phyloP scores from a whole-genome alignment of 2,329 filamentous ascomycete species.

The Microascus cirrosus region DNA sequence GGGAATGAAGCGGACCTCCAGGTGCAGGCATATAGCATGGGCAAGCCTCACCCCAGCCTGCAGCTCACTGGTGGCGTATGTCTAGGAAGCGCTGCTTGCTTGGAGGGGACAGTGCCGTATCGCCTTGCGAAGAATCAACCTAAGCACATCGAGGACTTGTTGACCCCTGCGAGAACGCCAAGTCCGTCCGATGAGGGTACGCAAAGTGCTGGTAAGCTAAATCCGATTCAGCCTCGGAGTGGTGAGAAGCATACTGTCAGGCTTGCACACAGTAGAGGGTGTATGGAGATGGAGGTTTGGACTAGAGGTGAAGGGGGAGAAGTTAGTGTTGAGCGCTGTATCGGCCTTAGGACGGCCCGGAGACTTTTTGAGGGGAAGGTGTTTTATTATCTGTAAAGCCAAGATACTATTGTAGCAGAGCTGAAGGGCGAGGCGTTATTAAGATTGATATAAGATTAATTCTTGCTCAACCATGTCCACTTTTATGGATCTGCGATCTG shows the following conservation, averaged over 20 bases:
- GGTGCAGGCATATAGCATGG: conserved; percentile 36
- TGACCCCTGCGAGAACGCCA: conserved; percentile 11
- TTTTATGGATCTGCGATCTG: too few relatives aligned
- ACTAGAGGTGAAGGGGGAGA: not conserved
- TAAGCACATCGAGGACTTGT: not conserved
- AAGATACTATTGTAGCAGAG: too few relatives aligned
- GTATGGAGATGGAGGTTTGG: conserved; percentile 10
- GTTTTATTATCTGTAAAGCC: conserved; percentile 12
- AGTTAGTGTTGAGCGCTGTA: conserved; percentile 9
- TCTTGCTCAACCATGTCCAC: too few relatives aligned
- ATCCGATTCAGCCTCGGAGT: not conserved
- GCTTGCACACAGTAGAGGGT: not conserved
- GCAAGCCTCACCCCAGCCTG: conserved; percentile 36
- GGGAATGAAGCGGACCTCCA: conserved; percentile 14
- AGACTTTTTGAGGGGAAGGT: conserved; percentile 19
- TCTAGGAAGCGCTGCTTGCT: conserved; percentile 29
- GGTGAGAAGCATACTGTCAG: not conserved
- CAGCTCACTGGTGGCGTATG: conserved; percentile 40
- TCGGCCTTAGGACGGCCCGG: conserved; percentile 18
- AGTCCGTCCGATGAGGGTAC: conserved; percentile 8
- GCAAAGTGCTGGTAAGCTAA: not conserved
- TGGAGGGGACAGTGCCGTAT: conserved; percentile 26
- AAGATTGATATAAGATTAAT: too few relatives aligned
- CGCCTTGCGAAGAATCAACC: conserved; percentile 7
- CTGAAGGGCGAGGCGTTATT: too few relatives aligned